Conservation (phyloP, 805 yeast species). For the Pichia nakasei region DNA sequence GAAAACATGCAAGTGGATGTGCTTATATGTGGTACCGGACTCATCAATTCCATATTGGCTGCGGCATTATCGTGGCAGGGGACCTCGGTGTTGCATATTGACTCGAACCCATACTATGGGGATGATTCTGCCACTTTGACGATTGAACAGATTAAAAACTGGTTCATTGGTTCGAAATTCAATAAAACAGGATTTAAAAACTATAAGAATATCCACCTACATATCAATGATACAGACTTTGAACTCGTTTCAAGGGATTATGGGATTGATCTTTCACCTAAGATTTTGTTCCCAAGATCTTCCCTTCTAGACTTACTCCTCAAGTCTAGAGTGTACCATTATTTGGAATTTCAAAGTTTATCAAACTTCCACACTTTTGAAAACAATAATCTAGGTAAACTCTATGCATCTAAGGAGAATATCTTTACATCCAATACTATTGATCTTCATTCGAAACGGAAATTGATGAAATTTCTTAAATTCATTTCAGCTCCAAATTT, state of each 20-base stretch:
- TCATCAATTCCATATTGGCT: constrained; percentile 79
- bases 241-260: constrained; percentile 60
- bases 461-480: constrained; percentile 85
- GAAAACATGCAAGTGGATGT: constrained; percentile 65
- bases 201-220: constrained; percentile 58
- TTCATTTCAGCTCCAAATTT: constrained; percentile 48
- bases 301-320: constrained; percentile 72
- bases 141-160: constrained; percentile 72
- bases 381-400: constrained; percentile 80
- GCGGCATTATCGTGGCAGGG: constrained; percentile 98
- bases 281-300: constrained; percentile 81
- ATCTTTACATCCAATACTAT: constrained; percentile 84
- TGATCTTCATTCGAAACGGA: constrained; percentile 66
- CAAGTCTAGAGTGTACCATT: constrained; percentile 81
- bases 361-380: constrained; percentile 90
- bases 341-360: constrained; percentile 85
- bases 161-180: constrained; percentile 68
- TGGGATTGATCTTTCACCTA: constrained; percentile 83
- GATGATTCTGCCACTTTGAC: constrained; percentile 81
- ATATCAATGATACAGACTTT: constrained; percentile 54
- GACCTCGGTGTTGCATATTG: constrained; percentile 87
- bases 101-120: constrained; percentile 78
- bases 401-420: constrained; percentile 82
- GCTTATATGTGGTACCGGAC: constrained; percentile 85
- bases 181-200: constrained; percentile 27